A percentile compares a stretch with the other conserved stretches of the same genome.
Evolutionary conservation across 371 early-diverging fungal genomes (phyloP).

Genomic region (Rhizomucor pusillus): DNA sequence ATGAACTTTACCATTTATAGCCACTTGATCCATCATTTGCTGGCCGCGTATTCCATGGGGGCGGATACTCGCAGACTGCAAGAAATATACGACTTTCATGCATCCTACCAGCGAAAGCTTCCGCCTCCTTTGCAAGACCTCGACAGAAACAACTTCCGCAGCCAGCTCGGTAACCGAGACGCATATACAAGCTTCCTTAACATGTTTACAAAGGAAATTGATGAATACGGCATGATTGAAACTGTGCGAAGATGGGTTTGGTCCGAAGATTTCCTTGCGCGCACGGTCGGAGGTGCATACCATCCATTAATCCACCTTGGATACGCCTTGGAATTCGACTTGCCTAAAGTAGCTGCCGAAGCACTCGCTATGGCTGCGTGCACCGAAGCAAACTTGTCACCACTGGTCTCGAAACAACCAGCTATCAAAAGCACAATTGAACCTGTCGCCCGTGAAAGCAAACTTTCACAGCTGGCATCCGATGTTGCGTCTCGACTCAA

Average conservation of each 20-base stretch:
- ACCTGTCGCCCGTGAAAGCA: slow-evolving; percentile 7
- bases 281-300: slow-evolving; percentile 48
- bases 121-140: slow-evolving; percentile 26
- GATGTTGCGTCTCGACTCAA: slow-evolving; percentile 7
- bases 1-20: slow-evolving; percentile 16
- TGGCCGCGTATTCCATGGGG: slow-evolving; percentile 57
- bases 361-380: slow-evolving; percentile 56
- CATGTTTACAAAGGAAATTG: slow-evolving; percentile 51
- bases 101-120: slow-evolving; percentile 28
- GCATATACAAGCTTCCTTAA: slow-evolving; percentile 44
- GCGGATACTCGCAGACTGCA: slow-evolving; percentile 45
- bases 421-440: slow-evolving; percentile 3
- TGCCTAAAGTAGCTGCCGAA: slow-evolving; percentile 50
- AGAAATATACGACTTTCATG: slow-evolving; percentile 50
- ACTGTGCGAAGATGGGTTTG: slow-evolving; percentile 49
- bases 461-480: slow-evolving; percentile 10
- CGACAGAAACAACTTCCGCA: slow-evolving; percentile 37
- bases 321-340: slow-evolving; percentile 63
- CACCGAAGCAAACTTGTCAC: slow-evolving; percentile 22
- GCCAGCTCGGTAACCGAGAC: slow-evolving; percentile 38
- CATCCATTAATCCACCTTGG: slow-evolving; percentile 70
- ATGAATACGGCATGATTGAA: slow-evolving; percentile 35
- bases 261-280: slow-evolving; percentile 37
- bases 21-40: slow-evolving; percentile 53
- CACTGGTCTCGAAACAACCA: slow-evolving; percentile 16